Base-by-base conservation (phyloP, 345 rosid species). In the Mercurialis annua region DNA sequence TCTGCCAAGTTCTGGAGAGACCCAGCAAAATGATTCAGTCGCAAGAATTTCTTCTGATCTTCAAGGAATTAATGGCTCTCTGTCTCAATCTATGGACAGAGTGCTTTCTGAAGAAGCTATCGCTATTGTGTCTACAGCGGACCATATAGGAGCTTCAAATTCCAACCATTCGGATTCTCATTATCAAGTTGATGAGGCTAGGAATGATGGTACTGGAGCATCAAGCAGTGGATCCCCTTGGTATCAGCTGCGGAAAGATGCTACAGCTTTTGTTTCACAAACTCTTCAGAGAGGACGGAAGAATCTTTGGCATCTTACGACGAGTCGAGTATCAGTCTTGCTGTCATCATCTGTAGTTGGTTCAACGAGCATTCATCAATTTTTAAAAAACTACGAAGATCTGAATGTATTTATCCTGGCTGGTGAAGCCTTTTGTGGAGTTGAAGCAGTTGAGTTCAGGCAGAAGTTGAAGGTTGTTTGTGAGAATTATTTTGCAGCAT, bases 281-380 rank as follows among this genome's bases (percentile, higher is more conserved):
- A 88, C 92, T 36, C 98, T 92, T 77, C 89, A 78, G 67, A 85
- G 92, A 78, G 99, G 99, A 61, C 79, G 98, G 23, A 90, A 82
- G 81, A 90, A 92, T 84, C 92, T 95, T 71, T 95, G 99, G 99
- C 98, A 92, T 68, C 98, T 95, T 69, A 92, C 86, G 31, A 88
- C 99, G 63, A 95, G 97, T 81, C 85, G 98, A 59, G 74, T 90
- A 54, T 90, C 93, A 59, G 99, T 92, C 50, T 79, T 95, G 82
- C 95, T 95, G 76, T 95, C 97, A 75, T 85, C 97, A 67, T 79
- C 89, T 64, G 87, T 87, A 69, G 86, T 76, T 78, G 76, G 85
- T 73, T 88, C 98, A 38, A 88, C 84, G 54, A 95, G 99, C 84
- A 90, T 90, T 75, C 98, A 92, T 74, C 98, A 95, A 76, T 95